Evolutionary conservation across 108 stramenopile genomes (phyloP).

Genomic region (Nitzschia palea): DNA sequence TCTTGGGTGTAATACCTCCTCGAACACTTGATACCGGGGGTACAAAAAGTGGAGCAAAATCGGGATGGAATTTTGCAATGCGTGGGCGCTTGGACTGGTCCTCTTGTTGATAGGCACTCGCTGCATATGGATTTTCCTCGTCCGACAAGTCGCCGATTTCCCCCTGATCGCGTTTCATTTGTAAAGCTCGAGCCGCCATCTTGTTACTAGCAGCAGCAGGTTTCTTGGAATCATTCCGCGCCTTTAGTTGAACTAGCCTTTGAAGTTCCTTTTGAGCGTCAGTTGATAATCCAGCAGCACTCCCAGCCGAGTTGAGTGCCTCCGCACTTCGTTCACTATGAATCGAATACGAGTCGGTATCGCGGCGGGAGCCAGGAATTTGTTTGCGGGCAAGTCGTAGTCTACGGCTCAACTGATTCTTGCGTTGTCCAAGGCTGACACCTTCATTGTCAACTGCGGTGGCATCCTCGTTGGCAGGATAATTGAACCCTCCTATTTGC

Average conservation of each 20-base stretch:
- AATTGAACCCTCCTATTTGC: constrained; percentile 69
- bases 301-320: not conserved
- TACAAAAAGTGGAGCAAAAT: constrained; percentile 31
- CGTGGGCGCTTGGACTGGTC: constrained; percentile 26
- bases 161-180: constrained; percentile 23
- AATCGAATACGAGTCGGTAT: not conserved
- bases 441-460: constrained; percentile 57
- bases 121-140: constrained; percentile 15
- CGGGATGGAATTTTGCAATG: constrained; percentile 43
- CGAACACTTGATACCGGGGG: constrained; percentile 18
- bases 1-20: not conserved
- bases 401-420: constrained; percentile 77
- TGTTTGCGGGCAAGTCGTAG: constrained; percentile 63
- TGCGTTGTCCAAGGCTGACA: constrained; percentile 76
- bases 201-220: not conserved
- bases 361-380: not conserved
- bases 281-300: not conserved
- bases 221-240: not conserved
- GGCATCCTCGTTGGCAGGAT: constrained; percentile 52
- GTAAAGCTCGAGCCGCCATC: constrained; percentile 15
- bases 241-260: constrained; percentile 2
- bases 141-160: constrained; percentile 15
- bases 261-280: not conserved
- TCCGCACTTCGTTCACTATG: not conserved
- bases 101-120: constrained; percentile 12